These are phyloP conservation scores for Cryptomeria japonica DNA, from an alignment of 75 land plant species.

Conservation along the genomic window DNA sequence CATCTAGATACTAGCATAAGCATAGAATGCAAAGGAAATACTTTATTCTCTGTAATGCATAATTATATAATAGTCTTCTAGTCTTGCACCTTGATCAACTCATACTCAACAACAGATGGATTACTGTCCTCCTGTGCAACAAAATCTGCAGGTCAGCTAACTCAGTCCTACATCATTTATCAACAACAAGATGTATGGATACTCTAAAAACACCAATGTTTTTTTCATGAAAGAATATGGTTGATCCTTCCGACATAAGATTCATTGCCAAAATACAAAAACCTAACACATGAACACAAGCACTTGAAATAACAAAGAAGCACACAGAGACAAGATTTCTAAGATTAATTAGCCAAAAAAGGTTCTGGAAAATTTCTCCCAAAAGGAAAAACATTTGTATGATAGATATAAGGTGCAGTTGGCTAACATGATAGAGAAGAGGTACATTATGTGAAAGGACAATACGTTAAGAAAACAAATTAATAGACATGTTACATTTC, in stretches of 20 bases:
- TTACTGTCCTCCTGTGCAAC: conserved; percentile 72
- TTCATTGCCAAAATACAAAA: conserved; percentile 41
- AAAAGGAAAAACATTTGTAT: no score
- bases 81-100: conserved; percentile 61
- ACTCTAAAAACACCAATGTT: conserved; percentile 68
- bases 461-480: no score
- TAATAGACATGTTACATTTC: no score
- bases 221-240: conserved; percentile 28
- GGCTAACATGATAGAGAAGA: no score
- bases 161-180: conserved; percentile 78
- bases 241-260: conserved; percentile 62
- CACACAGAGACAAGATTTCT: background rate
- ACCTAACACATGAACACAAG: background rate
- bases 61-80: conserved; percentile 17
- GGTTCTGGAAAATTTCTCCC: no score
- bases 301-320: background rate
- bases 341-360: no score
- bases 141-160: conserved; percentile 65
- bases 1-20: no score
- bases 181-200: conserved; percentile 66
- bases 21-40: no score
- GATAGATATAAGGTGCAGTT: no score
- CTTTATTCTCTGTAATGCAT: background rate
- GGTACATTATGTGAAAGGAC: no score
- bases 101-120: conserved; percentile 73